Percentiles rank a stretch among this genome's conserved stretches.
Evolutionary conservation across 106 monocot species (phyloP).

Genomic region (Platanthera zijinensis): DNA sequence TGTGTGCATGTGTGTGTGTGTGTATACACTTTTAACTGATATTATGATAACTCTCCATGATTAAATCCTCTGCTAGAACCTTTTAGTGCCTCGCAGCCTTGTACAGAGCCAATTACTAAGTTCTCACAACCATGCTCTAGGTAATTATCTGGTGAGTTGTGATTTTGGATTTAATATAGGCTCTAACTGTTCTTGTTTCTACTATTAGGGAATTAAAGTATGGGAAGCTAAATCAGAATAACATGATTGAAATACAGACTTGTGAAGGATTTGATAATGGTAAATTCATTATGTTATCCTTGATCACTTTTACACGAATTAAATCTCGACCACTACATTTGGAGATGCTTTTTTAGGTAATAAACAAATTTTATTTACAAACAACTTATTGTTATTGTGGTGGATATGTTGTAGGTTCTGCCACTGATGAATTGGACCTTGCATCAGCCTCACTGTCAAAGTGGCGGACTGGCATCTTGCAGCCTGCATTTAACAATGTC

Average conservation of each 20-base stretch:
- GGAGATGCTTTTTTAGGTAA: slow-evolving; percentile 16
- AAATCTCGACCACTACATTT: not conserved
- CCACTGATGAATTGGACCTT: slow-evolving; percentile 16
- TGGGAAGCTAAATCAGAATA: slow-evolving; percentile 7
- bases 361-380: not conserved
- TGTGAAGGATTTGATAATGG: slow-evolving; percentile 9
- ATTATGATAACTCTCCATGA: not conserved
- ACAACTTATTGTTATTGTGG: not conserved
- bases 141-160: slow-evolving; percentile 23
- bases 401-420: slow-evolving; percentile 6
- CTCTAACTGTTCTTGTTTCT: slow-evolving; percentile 4
- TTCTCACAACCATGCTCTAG: slow-evolving; percentile 14
- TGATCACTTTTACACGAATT: not conserved
- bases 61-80: slow-evolving; percentile 13
- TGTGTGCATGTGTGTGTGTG: not conserved
- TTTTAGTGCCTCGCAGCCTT: slow-evolving; percentile 22
- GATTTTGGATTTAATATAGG: not conserved
- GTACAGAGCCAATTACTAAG: slow-evolving; percentile 17
- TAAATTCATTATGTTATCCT: slow-evolving; percentile 3
- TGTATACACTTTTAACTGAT: not conserved
- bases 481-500: slow-evolving; percentile 44
- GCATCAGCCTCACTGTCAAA: slow-evolving; percentile 33
- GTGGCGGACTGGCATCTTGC: slow-evolving; percentile 39
- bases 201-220: slow-evolving; percentile 10
- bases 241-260: slow-evolving; percentile 8